Percentiles rank a stretch among this genome's conserved stretches.
Evolutionary conservation across 164 flowering plant species (phyloP).

Genomic region (Vitis rupestris): DNA sequence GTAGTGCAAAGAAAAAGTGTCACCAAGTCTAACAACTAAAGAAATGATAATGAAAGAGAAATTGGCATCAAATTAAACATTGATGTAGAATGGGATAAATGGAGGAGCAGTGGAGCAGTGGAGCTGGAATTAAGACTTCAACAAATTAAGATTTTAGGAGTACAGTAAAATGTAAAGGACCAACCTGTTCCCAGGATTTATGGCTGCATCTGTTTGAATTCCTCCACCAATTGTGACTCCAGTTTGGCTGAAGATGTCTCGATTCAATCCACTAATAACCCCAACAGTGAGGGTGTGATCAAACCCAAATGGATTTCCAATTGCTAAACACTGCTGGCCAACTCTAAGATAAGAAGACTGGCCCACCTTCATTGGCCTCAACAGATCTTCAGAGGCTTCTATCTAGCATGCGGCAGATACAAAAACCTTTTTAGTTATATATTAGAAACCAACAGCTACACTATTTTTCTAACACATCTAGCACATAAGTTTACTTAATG

Average conservation of each 20-base stretch:
- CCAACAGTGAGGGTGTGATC: conserved; percentile 98
- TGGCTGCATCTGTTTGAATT: conserved; percentile 98
- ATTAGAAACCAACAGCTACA: background rate
- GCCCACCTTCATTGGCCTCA: conserved; percentile 79
- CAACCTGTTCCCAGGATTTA: conserved; percentile 97
- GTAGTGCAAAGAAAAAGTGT: background rate
- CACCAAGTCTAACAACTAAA: background rate
- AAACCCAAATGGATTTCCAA: conserved; percentile 98
- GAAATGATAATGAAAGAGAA: background rate
- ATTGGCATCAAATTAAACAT: background rate
- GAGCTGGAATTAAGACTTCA: background rate
- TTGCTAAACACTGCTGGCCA: conserved; percentile 94
- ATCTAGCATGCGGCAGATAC: conserved; percentile 43
- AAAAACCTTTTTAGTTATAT: background rate
- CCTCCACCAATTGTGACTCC: conserved; percentile 96
- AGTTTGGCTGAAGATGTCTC: conserved; percentile 89
- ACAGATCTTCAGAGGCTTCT: conserved; percentile 73
- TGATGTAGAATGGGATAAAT: background rate
- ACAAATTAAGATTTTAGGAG: background rate
- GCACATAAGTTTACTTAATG: too few relatives aligned
- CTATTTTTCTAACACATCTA: background rate
- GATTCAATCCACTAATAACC: conserved; percentile 86
- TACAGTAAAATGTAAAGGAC: background rate
- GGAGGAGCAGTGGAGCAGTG: background rate
- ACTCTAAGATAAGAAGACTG: conserved; percentile 69